A percentile compares a stretch with the other conserved stretches of the same genome.
Evolutionary conservation across 1,284 basidiomycete species (phyloP).

Genomic region (Apiotrichum montevideense): DNA sequence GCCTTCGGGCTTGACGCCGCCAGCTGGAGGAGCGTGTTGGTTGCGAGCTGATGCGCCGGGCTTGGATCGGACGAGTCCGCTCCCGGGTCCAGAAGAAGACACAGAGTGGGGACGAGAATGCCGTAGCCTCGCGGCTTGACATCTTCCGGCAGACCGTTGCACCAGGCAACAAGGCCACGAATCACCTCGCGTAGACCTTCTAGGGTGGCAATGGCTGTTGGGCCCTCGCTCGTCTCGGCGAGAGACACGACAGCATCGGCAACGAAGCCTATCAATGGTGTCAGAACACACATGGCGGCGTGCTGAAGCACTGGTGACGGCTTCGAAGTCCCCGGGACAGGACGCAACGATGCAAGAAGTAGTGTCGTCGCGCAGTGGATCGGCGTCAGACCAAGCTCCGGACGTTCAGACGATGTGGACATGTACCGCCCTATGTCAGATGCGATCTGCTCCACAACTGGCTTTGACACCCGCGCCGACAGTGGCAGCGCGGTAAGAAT

Average conservation of each 20-base stretch:
- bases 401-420: constrained; percentile 52
- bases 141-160: constrained; percentile 55
- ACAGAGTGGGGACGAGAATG: constrained; percentile 71
- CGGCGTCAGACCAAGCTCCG: constrained; percentile 75
- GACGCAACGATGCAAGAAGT: constrained; percentile 53
- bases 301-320: constrained; percentile 58
- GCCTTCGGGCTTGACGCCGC: constrained; percentile 67
- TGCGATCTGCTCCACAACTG: constrained; percentile 76
- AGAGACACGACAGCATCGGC: constrained; percentile 58
- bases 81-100: constrained; percentile 62
- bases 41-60: constrained; percentile 57
- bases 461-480: constrained; percentile 61
- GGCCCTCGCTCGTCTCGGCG: constrained; percentile 54
- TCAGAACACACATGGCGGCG: constrained; percentile 66
- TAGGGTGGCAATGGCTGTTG: constrained; percentile 1
- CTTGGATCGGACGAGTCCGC: constrained; percentile 48
- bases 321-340: constrained; percentile 14
- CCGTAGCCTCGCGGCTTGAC: constrained; percentile 64
- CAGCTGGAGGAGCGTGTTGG: constrained; percentile 68
- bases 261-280: constrained; percentile 71
- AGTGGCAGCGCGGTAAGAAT: constrained; percentile 74
- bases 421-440: constrained; percentile 70
- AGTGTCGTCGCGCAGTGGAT: constrained; percentile 82
- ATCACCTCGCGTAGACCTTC: constrained; percentile 66
- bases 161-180: constrained; percentile 68